These are phyloP conservation scores for Linnemannia elongata DNA, from an alignment of 192 early-diverging fungal genomes.

Conservation along the genomic window DNA sequence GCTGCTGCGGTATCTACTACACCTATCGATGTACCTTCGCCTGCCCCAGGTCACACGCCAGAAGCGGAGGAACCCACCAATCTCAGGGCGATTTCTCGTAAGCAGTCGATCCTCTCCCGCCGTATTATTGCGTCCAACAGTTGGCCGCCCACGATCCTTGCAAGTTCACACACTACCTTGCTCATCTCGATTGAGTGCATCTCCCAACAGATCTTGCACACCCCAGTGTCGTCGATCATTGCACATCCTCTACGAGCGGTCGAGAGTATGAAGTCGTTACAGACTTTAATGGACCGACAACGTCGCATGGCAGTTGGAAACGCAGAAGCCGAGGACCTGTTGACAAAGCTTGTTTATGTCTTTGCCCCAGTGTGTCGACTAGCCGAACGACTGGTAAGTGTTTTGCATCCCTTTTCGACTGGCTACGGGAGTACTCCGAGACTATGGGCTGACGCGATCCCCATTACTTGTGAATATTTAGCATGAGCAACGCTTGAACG, in stretches of 20 bases:
- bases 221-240: constrained; percentile 58
- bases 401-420: background rate
- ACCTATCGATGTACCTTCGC: constrained; percentile 20
- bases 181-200: constrained; percentile 67
- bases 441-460: background rate
- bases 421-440: background rate
- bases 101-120: constrained; percentile 44
- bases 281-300: constrained; percentile 72
- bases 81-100: constrained; percentile 25
- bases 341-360: constrained; percentile 70
- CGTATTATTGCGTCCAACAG: constrained; percentile 71
- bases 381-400: constrained; percentile 70
- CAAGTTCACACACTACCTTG: constrained; percentile 67
- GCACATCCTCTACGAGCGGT: constrained; percentile 55
- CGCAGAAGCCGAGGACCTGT: constrained; percentile 70
- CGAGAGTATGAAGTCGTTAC: constrained; percentile 74
- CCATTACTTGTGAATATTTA: background rate
- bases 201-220: constrained; percentile 66
- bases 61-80: constrained; percentile 7
- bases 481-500: constrained; percentile 48
- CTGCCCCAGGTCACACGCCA: background rate
- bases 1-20: background rate
- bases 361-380: constrained; percentile 73
- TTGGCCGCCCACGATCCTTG: constrained; percentile 74
- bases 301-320: constrained; percentile 70